Percentiles rank a stretch among this genome's conserved stretches.
phyloP scores from a whole-genome alignment of 805 yeast genomes.

The Candida insectalens region DNA sequence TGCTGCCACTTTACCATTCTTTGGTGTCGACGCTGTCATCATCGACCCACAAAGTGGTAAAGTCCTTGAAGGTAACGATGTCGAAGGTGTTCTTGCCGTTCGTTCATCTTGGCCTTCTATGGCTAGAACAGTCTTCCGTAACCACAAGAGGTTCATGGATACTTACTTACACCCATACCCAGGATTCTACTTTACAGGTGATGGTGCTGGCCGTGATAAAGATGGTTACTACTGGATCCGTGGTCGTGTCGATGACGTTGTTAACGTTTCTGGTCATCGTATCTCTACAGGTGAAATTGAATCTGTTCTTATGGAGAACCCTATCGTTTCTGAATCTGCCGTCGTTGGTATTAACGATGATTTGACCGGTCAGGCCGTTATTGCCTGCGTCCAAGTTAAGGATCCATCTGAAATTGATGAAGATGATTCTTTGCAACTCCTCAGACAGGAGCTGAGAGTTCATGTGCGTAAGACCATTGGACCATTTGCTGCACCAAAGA shows the following conservation, averaged over 20 bases:
- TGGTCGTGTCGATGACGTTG: conserved; percentile 98
- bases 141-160: conserved; percentile 78
- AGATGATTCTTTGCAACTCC: conserved; percentile 37
- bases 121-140: conserved; percentile 91
- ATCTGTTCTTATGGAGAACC: conserved; percentile 75
- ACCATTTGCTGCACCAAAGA: conserved; percentile 93
- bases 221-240: conserved; percentile 97
- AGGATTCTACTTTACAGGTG: conserved; percentile 93
- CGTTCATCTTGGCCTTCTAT: conserved; percentile 96
- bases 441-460: conserved; percentile 67
- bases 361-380: conserved; percentile 94
- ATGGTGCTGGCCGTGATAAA: conserved; percentile 95
- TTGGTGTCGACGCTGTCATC: conserved; percentile 84
- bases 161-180: conserved; percentile 92
- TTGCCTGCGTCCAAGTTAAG: conserved; percentile 87
- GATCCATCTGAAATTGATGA: conserved; percentile 31
- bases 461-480: conserved; percentile 91
- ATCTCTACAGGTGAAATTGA: conserved; percentile 98
- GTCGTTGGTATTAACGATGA: conserved; percentile 94
- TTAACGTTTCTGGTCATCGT: conserved; percentile 95
- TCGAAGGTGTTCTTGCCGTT: conserved; percentile 92
- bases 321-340: conserved; percentile 82
- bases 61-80: conserved; percentile 78
- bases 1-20: conserved; percentile 92
- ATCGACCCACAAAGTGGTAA: conserved; percentile 90